Percentiles rank a stretch among this genome's conserved stretches.
Conservation (phyloP, 2,329 filamentous ascomycete species). For the Thielaviopsis euricoi region DNA sequence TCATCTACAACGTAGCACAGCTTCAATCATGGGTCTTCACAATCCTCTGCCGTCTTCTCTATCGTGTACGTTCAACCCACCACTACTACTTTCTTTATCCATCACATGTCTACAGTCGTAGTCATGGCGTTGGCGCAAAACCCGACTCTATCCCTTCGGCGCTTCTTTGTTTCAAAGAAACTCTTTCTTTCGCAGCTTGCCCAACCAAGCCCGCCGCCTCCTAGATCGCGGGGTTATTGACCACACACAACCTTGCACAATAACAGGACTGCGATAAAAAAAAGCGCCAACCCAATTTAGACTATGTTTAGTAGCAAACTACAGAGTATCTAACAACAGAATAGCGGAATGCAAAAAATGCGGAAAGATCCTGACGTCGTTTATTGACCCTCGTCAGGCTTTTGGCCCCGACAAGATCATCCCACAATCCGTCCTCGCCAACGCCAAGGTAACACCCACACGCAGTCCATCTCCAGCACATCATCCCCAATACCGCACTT, state of each 20-base stretch:
- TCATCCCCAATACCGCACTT: background rate
- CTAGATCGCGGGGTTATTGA: background rate
- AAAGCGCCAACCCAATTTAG: background rate
- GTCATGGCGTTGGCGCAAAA: too few species aligned
- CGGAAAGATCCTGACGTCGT: slow-evolving; percentile 85
- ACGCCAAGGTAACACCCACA: slow-evolving; percentile 62
- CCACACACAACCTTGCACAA: background rate
- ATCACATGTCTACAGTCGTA: too few species aligned
- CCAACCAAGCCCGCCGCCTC: too few species aligned
- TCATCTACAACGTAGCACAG: background rate
- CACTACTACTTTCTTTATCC: background rate
- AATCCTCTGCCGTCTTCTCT: slow-evolving; percentile 51
- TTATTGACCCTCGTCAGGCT: slow-evolving; percentile 81
- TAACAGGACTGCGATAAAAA: too few species aligned
- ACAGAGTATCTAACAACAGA: slow-evolving; percentile 12
- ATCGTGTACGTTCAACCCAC: slow-evolving; percentile 40
- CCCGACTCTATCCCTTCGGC: too few species aligned
- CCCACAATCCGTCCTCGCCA: slow-evolving; percentile 71
- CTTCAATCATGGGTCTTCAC: slow-evolving; percentile 40
- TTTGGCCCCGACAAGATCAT: slow-evolving; percentile 97
- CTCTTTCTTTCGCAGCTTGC: too few species aligned
- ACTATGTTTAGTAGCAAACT: background rate
- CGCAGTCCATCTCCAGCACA: background rate
- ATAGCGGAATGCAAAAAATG: slow-evolving; percentile 94
- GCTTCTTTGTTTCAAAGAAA: too few species aligned